Evolutionary conservation across 2,329 filamentous ascomycete genomes (phyloP).

Genomic region (Didymella keratinophila): DNA sequence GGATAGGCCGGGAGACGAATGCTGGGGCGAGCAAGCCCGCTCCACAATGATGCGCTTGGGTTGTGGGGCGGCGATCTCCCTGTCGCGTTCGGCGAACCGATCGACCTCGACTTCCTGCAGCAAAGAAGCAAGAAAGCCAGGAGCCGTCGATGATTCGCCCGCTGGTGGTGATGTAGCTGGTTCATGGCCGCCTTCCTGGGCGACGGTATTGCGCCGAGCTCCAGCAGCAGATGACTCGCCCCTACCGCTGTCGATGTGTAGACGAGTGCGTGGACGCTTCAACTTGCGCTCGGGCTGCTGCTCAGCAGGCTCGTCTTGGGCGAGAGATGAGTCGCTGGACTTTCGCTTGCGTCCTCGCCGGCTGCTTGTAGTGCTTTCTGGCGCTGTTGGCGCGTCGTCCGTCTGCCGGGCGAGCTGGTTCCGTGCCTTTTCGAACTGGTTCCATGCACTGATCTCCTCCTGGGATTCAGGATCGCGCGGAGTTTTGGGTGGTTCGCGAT

Average conservation of each 20-base stretch:
- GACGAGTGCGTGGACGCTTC: constrained; percentile 84
- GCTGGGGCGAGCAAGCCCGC: constrained; percentile 53
- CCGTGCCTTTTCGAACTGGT: constrained; percentile 84
- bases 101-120: constrained; percentile 82
- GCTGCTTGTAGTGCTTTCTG: constrained; percentile 33
- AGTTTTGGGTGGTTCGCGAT: constrained; percentile 50
- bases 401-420: constrained; percentile 58
- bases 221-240: constrained; percentile 51
- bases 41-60: constrained; percentile 54
- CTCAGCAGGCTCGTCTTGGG: constrained; percentile 68
- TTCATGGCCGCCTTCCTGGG: constrained; percentile 30
- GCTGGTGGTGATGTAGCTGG: constrained; percentile 30
- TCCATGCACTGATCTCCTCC: constrained; percentile 87
- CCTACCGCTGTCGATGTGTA: constrained; percentile 63
- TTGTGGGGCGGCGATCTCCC: constrained; percentile 48
- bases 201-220: constrained; percentile 39
- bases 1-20: constrained; percentile 72
- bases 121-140: constrained; percentile 85
- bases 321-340: constrained; percentile 75
- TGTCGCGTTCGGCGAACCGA: constrained; percentile 46
- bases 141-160: constrained; percentile 55
- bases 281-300: constrained; percentile 76
- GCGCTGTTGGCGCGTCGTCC: constrained; percentile 30
- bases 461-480: constrained; percentile 72
- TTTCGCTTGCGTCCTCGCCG: constrained; percentile 76